Evolutionary conservation across 164 flowering plant species (phyloP).

Genomic region (Saururus chinensis): DNA sequence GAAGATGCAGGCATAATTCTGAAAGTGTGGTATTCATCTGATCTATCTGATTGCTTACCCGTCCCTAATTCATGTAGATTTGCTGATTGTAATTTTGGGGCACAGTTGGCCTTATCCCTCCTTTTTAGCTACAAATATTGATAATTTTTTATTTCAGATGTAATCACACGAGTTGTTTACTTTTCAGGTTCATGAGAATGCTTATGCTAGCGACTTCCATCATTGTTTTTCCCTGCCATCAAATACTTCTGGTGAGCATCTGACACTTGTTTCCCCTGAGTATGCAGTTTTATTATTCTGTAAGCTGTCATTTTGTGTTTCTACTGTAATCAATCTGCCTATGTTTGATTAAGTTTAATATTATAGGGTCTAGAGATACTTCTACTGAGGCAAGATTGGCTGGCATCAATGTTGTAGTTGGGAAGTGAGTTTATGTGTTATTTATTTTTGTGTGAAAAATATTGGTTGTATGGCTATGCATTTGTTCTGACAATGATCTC

Average conservation of each 20-base stretch:
- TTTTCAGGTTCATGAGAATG: conserved; percentile 96
- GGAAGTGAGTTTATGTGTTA: conserved; percentile 37
- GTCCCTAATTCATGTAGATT: background rate
- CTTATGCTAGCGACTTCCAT: conserved; percentile 81
- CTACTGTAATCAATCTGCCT: background rate
- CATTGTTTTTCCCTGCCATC: conserved; percentile 82
- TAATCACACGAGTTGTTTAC: background rate
- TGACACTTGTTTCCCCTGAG: background rate
- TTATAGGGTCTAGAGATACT: conserved; percentile 33
- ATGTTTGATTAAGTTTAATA: background rate
- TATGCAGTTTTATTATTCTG: background rate
- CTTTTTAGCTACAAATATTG: background rate
- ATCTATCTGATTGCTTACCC: background rate
- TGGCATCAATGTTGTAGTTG: conserved; percentile 64
- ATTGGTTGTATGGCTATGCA: background rate
- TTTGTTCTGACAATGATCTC: background rate
- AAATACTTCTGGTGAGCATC: conserved; percentile 55
- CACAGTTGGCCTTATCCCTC: background rate
- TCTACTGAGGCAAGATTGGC: conserved; percentile 44
- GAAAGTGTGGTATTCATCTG: conserved; percentile 73
- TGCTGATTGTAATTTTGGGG: background rate
- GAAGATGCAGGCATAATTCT: conserved; percentile 94
- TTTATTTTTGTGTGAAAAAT: background rate
- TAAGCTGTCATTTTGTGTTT: background rate
- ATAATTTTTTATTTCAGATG: background rate